Evolutionary conservation across 164 flowering plant species (phyloP).

Genomic region (Cinnamomum chago): DNA sequence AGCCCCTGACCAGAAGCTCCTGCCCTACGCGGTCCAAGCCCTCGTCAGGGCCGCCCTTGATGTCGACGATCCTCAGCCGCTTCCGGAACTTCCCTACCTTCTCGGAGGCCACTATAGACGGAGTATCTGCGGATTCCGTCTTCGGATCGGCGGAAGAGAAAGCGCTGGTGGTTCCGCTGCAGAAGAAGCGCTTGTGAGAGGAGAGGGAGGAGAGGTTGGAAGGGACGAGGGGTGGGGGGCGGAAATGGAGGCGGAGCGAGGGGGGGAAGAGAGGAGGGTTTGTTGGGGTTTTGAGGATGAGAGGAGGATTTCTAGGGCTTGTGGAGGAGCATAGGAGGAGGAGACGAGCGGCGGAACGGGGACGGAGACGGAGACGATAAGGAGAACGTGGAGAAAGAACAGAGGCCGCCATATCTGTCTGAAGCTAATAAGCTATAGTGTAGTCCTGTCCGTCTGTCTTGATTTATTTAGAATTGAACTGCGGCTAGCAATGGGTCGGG

Average conservation of each 20-base stretch:
- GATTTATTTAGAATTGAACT: too few species aligned
- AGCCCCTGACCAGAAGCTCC: slow-evolving; percentile 60
- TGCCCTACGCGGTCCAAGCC: slow-evolving; percentile 68
- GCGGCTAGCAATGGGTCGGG: too few species aligned
- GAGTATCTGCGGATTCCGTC: slow-evolving; percentile 18
- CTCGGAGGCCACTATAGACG: slow-evolving; percentile 18
- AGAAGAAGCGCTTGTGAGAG: slow-evolving; percentile 25
- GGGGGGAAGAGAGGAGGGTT: slow-evolving; percentile 15
- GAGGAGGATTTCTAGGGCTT: slow-evolving; percentile 11
- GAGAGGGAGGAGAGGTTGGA: background rate
- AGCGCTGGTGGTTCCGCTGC: slow-evolving; percentile 27
- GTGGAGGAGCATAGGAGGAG: slow-evolving; percentile 22
- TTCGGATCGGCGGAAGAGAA: slow-evolving; percentile 34
- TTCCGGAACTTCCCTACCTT: slow-evolving; percentile 58
- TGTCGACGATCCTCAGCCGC: slow-evolving; percentile 60
- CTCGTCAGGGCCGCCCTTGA: slow-evolving; percentile 71
- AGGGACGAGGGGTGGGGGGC: background rate
- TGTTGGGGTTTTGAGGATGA: slow-evolving; percentile 5
- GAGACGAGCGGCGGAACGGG: slow-evolving; percentile 35
- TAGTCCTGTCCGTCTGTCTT: too few species aligned
- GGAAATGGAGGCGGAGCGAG: slow-evolving; percentile 3
- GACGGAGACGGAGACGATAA: slow-evolving; percentile 37
- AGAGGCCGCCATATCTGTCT: slow-evolving; percentile 22
- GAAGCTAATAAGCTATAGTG: too few species aligned
- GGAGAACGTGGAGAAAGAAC: slow-evolving; percentile 44